A percentile compares a stretch with the other conserved stretches of the same genome.
These are phyloP conservation scores for Podospora fimiseda DNA, from an alignment of 495 filamentous ascomycete species.

Conservation along the genomic window DNA sequence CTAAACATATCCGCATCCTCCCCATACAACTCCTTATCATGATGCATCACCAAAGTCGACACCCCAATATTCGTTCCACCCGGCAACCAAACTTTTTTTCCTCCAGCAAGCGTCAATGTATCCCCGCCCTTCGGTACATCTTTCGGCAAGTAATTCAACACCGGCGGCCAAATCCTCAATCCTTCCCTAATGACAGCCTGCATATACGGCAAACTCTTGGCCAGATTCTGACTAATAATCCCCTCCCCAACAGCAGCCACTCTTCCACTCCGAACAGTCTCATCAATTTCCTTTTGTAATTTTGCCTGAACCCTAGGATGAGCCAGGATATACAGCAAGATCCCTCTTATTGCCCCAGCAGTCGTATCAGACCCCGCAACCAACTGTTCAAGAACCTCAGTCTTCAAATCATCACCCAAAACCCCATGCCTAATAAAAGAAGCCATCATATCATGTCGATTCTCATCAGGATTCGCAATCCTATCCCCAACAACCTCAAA, in stretches of 20 bases:
- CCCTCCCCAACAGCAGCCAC: slow-evolving; percentile 1
- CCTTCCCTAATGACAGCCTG: slow-evolving; percentile 44
- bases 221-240: slow-evolving; percentile 34
- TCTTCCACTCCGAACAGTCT: slow-evolving; percentile 15
- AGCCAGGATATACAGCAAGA: slow-evolving; percentile 49
- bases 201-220: slow-evolving; percentile 43
- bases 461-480: slow-evolving; percentile 21
- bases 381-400: slow-evolving; percentile 33
- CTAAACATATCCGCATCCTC: slow-evolving; percentile 40
- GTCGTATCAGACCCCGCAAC: slow-evolving; percentile 54
- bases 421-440: slow-evolving; percentile 40
- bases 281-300: slow-evolving; percentile 53
- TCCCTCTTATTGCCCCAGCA: slow-evolving; percentile 50
- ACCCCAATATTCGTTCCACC: slow-evolving; percentile 43
- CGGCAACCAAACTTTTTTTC: slow-evolving; percentile 45
- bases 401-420: slow-evolving; percentile 31
- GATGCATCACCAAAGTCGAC: slow-evolving; percentile 21
- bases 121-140: slow-evolving; percentile 44
- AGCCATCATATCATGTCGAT: slow-evolving; percentile 32
- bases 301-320: slow-evolving; percentile 41
- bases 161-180: slow-evolving; percentile 38
- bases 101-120: slow-evolving; percentile 27
- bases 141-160: slow-evolving; percentile 31
- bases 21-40: slow-evolving; percentile 36
- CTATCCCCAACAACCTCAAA: slow-evolving; percentile 24